Evolutionary conservation across 2,329 filamentous ascomycete genomes (phyloP), one percentile per base, ranked within the genome.

Genomic region (Cadophora malorum): DNA sequence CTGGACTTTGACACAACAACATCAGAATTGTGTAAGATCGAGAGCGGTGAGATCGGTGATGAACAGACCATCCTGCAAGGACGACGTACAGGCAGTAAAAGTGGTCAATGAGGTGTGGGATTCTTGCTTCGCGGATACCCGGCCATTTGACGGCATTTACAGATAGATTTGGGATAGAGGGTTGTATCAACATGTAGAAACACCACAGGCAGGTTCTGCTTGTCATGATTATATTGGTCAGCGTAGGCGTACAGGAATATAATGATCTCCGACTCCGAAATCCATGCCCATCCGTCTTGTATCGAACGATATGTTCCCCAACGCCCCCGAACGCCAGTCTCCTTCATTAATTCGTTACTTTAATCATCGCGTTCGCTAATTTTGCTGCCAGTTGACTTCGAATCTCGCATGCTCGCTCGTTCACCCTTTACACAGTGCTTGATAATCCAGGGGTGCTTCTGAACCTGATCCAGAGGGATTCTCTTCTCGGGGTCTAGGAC

Each of bases 31-130:
- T 80, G 95, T 99, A 63, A 86, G 94, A 69, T 83, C 88, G 76
- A 85, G 96, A 74, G 96, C 96, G 12, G 89, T 93, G 41, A 81
- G 91, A 73, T 96, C 92, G 25, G 88, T 99, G 74, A 86, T 89
- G 82, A 89, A 87, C 41, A 85, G 96, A 69, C 93, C 94, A 19
- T 85, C 86, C 58, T 96, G 94, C 78, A 92, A 92, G 79, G 92
- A 97, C 79, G 90, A 97, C 75, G 89, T 90, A 16, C 92, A 98
- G 73, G 96, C 96, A 4, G 87, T 88, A 63, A 93, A 91, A 81
- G 90, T 96, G 31, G 93, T 99, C 67, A 96, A 98, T 80, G 91
- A 97, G 80, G 96, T 99, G n/a, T 99, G 95, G 93, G 94, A 97
- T 74, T 97, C 94, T 75, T 99, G 96, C 80, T 99, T 97, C 79